Evolutionary conservation across 208 protist species (phyloP).

Genomic region (Giardia muris): DNA sequence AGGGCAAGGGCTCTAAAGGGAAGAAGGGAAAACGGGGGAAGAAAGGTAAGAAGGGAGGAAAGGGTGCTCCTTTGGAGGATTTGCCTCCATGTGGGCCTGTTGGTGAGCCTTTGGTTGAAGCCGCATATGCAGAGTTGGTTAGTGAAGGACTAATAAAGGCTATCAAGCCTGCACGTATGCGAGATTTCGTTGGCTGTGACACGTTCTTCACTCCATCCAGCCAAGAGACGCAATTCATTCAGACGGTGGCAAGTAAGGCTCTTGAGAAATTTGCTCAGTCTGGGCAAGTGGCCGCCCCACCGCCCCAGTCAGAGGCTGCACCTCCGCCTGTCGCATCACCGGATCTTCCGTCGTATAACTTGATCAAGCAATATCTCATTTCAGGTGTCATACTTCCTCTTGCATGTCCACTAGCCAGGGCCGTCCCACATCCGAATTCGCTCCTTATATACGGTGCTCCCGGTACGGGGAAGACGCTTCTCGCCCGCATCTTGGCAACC

Average conservation of each 20-base stretch:
- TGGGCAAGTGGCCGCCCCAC: background rate
- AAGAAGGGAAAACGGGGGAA: background rate
- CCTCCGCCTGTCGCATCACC: background rate
- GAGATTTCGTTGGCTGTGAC: background rate
- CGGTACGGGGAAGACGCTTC: background rate
- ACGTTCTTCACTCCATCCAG: background rate
- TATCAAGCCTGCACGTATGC: background rate
- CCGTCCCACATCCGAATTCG: background rate
- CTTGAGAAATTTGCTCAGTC: background rate
- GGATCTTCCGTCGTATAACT: background rate
- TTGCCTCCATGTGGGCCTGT: background rate
- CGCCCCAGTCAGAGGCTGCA: background rate
- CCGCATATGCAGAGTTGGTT: slow-evolving; percentile 11
- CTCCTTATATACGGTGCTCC: slow-evolving; percentile 10
- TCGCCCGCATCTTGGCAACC: background rate
- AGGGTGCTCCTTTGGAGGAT: background rate
- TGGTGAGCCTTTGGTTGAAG: background rate
- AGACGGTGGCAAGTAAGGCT: background rate
- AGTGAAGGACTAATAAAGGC: background rate
- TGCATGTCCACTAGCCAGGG: background rate
- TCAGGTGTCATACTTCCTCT: background rate
- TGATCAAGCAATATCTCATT: background rate
- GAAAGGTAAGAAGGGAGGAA: slow-evolving; percentile 12
- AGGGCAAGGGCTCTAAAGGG: background rate
- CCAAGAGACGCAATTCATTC: background rate